A percentile compares a stretch with the other conserved stretches of the same genome.
Conservation (phyloP, 805 yeast species). For the Wickerhamomyces silvicola region DNA sequence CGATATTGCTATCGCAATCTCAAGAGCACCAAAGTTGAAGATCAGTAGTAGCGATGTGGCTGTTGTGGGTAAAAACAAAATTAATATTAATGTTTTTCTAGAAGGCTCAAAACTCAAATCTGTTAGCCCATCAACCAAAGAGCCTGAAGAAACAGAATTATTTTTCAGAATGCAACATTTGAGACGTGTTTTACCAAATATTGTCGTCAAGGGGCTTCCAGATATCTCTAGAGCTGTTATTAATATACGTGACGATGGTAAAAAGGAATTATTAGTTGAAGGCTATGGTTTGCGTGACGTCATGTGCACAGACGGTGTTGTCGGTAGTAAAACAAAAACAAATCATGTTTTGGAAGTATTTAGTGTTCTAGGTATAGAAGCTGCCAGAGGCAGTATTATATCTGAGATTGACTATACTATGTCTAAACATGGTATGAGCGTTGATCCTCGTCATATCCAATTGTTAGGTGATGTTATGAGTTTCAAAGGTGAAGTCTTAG, state of each 20-base stretch:
- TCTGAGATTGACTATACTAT: conserved; percentile 94
- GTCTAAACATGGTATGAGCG: conserved; percentile 99
- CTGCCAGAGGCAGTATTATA: conserved; percentile 90
- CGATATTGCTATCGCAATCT: conserved; percentile 78
- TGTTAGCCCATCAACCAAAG: conserved; percentile 35
- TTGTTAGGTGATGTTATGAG: conserved; percentile 98
- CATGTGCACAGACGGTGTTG: conserved; percentile 95
- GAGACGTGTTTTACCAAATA: conserved; percentile 76
- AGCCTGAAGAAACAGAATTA: conserved; percentile 39
- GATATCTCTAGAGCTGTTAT: conserved; percentile 94
- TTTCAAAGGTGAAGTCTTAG: conserved; percentile 95
- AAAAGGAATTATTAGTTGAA: conserved; percentile 89
- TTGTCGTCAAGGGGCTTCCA: conserved; percentile 89
- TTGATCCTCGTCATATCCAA: conserved; percentile 99
- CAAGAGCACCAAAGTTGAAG: conserved; percentile 83
- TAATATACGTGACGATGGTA: conserved; percentile 80
- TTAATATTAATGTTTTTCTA: conserved; percentile 54
- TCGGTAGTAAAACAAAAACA: conserved; percentile 80
- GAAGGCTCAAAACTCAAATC: conserved; percentile 37
- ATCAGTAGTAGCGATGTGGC: conserved; percentile 67
- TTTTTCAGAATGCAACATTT: conserved; percentile 87
- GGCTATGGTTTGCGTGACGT: conserved; percentile 96
- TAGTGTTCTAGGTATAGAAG: conserved; percentile 92
- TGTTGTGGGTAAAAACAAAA: conserved; percentile 55
- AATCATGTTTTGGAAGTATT: conserved; percentile 90